These are phyloP conservation scores for Saturnispora saitoi DNA, from an alignment of 805 yeast genomes.

Conservation along the genomic window DNA sequence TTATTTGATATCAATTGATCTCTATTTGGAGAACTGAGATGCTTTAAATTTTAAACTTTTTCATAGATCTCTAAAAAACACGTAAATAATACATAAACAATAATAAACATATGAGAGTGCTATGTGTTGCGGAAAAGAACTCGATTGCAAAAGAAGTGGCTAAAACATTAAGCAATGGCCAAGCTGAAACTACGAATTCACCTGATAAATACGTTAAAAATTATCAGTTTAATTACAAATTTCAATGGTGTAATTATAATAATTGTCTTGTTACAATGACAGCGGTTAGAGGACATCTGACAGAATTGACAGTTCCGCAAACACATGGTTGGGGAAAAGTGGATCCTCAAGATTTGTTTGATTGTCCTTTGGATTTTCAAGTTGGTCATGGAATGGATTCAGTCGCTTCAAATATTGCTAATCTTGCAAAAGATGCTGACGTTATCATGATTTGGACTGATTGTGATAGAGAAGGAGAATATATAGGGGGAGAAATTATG, in stretches of 20 bases:
- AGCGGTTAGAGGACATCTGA: conserved; percentile 81
- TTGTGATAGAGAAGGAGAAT: conserved; percentile 95
- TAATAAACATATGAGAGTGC: conserved; percentile 46
- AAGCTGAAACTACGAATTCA: conserved; percentile 35
- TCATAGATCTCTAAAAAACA: background rate
- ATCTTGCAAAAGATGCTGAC: conserved; percentile 53
- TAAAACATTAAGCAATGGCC: conserved; percentile 66
- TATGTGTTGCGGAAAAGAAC: conserved; percentile 96
- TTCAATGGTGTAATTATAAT: conserved; percentile 45
- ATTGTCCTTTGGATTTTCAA: conserved; percentile 40
- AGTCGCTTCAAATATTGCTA: conserved; percentile 56
- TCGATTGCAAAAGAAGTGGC: conserved; percentile 87
- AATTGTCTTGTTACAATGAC: conserved; percentile 71
- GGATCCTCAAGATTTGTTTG: conserved; percentile 56
- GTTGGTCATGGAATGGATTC: conserved; percentile 28
- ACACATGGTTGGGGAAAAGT: conserved; percentile 59
- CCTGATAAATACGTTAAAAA: conserved; percentile 60
- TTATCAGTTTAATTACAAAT: conserved; percentile 70
- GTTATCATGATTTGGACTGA: conserved; percentile 93
- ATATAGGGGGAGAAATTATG: conserved; percentile 76
- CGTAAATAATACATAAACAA: background rate
- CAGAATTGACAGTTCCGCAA: conserved; percentile 54
- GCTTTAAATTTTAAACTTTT: background rate
- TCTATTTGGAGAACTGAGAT: background rate
- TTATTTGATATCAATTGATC: no score